Base-by-base conservation (phyloP, 1,284 basidiomycete species). In the Pseudozyma sp. region DNA sequence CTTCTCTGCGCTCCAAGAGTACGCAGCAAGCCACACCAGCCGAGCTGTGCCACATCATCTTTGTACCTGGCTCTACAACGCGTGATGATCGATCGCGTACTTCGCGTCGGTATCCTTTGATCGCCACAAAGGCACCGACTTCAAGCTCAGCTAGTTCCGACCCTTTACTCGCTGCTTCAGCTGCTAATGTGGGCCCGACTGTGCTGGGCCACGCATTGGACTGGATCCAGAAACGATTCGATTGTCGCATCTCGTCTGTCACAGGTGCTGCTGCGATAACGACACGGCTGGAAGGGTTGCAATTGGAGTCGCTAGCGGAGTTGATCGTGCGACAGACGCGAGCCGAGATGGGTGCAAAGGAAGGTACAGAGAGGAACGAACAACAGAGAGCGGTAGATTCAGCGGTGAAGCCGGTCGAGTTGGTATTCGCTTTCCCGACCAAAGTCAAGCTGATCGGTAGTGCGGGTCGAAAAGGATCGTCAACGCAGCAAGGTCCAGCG, bases 151-250 rank as follows among this genome's bases (percentile, higher is more conserved):
- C 63, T 0, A 44, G 47, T 52, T 47, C 59, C 0, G 64, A 70
- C 21, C 59, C 63, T 36, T 40, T 70, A 16, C 18, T 65, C n/a
- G 56, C 45, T 0, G 47, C 42, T 14, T 51, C 68, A 7, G n/a
- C 49, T 0, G 52, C 45, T 25, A 76, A 76, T 31, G 55, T 71
- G 3, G 73, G 68, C 3, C 68, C 64, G 2, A 19, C 57, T 3
- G 59, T 76, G 39, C 59, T 76, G 35, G 57, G 50, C 5, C 73
- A 76, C 54, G 68, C 73, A 18, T 50, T 76, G 6, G 73, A 76
- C 19, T 76, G 73, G 73, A 65, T 76, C 12, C 73, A 76, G 55
- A 76, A 76, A 52, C 50, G 73, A 5, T 76, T 76, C 50, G 73
- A 76, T 49, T 76, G 73, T 47, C 57, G 73, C 5, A 71, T 76